A percentile compares a stretch with the other conserved stretches of the same genome.
Evolutionary conservation across 352 stramenopile genomes (phyloP).

Genomic region (Phytophthora pseudosyringae): DNA sequence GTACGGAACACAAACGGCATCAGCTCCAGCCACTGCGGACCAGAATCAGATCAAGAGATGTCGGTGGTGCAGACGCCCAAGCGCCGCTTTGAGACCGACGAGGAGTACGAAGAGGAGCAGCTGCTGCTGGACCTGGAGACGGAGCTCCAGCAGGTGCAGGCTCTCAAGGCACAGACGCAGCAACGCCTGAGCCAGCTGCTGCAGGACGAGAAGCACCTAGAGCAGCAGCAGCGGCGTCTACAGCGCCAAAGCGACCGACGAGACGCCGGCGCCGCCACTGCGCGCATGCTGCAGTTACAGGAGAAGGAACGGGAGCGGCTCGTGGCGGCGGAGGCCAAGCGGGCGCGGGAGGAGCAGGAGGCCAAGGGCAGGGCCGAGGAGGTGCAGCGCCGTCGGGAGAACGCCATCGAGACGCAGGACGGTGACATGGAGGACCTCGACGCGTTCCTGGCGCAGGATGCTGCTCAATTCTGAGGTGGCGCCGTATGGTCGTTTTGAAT

Average conservation of each 20-base stretch:
- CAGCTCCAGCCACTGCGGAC: slow-evolving; percentile 16
- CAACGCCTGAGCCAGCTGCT: slow-evolving; percentile 46
- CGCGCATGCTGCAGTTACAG: slow-evolving; percentile 70
- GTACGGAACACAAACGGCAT: slow-evolving; percentile 16
- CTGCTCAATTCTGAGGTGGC: slow-evolving; percentile 46
- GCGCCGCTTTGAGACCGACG: slow-evolving; percentile 33
- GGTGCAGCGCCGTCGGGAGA: slow-evolving; percentile 38
- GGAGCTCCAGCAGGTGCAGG: slow-evolving; percentile 57
- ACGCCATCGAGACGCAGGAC: slow-evolving; percentile 53
- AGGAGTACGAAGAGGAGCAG: slow-evolving; percentile 48
- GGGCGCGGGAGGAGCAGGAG: slow-evolving; percentile 34
- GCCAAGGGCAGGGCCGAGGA: slow-evolving; percentile 41
- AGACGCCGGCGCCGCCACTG: slow-evolving; percentile 42
- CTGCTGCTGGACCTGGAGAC: slow-evolving; percentile 49
- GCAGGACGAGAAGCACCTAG: slow-evolving; percentile 48
- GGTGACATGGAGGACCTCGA: slow-evolving; percentile 64
- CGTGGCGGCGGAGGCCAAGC: slow-evolving; percentile 26
- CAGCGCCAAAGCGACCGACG: slow-evolving; percentile 39
- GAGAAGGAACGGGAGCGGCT: slow-evolving; percentile 55
- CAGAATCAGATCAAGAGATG: slow-evolving; percentile 21
- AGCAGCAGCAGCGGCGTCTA: slow-evolving; percentile 48
- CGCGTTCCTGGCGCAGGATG: slow-evolving; percentile 63
- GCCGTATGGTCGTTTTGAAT: slow-evolving; percentile 3
- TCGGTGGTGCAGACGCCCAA: slow-evolving; percentile 8
- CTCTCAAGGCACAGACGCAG: slow-evolving; percentile 48